These are phyloP conservation scores for Mucor lusitanicus DNA, from an alignment of 371 early-diverging fungal species.

Conservation along the genomic window DNA sequence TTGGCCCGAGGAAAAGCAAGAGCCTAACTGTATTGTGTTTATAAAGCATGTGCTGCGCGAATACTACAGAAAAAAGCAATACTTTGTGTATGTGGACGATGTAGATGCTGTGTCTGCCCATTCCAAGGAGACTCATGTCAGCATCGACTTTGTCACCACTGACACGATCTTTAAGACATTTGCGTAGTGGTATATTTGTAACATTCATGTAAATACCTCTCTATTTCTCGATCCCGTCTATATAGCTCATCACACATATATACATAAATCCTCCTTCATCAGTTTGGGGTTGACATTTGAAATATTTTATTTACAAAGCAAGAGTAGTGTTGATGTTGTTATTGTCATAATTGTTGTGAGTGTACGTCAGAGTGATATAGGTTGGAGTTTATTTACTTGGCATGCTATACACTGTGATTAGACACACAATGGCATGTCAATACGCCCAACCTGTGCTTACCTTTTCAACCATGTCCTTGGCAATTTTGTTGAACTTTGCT, in stretches of 20 bases:
- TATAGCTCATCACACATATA: neutral
- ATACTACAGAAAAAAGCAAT: slow-evolving; percentile 11
- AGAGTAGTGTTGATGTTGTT: neutral
- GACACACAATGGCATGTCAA: neutral
- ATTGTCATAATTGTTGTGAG: neutral
- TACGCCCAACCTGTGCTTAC: slow-evolving; percentile 17
- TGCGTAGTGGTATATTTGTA: neutral
- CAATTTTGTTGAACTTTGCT: slow-evolving; percentile 76
- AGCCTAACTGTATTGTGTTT: neutral
- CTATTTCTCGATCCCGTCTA: neutral
- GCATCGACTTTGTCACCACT: slow-evolving; percentile 16
- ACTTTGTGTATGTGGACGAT: slow-evolving; percentile 27
- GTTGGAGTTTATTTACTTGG: neutral
- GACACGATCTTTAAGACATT: neutral
- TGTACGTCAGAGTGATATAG: neutral
- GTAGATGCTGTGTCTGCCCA: neutral
- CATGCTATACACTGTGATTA: neutral
- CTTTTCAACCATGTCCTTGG: slow-evolving; percentile 83
- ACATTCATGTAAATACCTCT: neutral
- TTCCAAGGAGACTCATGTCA: neutral
- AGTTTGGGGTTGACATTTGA: neutral
- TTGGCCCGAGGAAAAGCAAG: slow-evolving; percentile 7
- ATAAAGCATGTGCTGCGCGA: slow-evolving; percentile 4
- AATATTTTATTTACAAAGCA: neutral
- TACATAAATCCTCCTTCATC: too few relatives aligned